phyloP scores from a whole-genome alignment of 2,329 filamentous ascomycete species.

The Alternaria infectoria region DNA sequence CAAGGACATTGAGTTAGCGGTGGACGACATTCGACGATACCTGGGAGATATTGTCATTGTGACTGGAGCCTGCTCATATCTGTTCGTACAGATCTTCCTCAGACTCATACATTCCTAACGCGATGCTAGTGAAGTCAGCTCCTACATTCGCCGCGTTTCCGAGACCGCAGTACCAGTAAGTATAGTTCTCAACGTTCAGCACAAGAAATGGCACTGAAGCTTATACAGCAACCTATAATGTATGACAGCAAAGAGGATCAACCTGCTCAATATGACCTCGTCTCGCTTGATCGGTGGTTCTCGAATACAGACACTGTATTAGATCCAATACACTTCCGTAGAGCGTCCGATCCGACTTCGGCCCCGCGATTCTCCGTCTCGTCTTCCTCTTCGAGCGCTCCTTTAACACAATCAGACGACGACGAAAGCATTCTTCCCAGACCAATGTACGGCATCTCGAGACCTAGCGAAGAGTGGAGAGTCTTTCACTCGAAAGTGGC shows the following conservation, averaged over 20 bases:
- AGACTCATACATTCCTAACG: not conserved
- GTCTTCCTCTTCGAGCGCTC: conserved; percentile 2
- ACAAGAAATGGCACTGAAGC: not conserved
- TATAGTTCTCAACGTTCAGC: no score
- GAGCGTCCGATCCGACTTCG: conserved; percentile 6
- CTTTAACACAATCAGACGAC: not conserved
- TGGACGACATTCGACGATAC: conserved; percentile 15
- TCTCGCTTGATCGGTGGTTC: not conserved
- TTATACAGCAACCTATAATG: not conserved
- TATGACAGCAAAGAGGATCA: not conserved
- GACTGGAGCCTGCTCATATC: not conserved
- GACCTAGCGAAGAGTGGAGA: conserved; percentile 4
- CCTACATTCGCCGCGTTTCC: not conserved
- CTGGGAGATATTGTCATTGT: conserved; percentile 1
- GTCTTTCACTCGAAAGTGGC: conserved; percentile 20
- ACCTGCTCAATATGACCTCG: not conserved
- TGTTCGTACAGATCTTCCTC: not conserved
- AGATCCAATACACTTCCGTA: not conserved
- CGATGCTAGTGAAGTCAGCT: not conserved
- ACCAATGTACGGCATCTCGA: not conserved
- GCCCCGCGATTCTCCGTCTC: conserved; percentile 10
- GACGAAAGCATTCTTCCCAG: conserved; percentile 3
- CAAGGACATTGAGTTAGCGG: conserved; percentile 16
- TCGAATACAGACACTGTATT: conserved; percentile 16
- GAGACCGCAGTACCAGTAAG: not conserved